Base-by-base conservation (phyloP, 148 eudicot genomes). In the Pharnaceum exiguum region DNA sequence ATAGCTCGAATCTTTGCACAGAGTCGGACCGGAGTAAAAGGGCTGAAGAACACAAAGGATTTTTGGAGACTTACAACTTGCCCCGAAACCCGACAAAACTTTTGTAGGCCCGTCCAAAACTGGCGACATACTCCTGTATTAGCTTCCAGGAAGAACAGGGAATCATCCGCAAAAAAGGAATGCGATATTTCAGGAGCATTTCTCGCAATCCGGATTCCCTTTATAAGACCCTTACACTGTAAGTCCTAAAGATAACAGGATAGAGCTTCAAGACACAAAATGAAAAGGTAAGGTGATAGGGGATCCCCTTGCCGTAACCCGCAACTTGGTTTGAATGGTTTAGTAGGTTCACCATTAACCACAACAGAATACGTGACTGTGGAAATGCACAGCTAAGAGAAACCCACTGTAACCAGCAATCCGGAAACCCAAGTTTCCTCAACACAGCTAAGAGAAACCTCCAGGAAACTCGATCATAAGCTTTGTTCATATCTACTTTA, bases 241-340 rank as follows among this genome's bases (percentile, higher is more conserved):
- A 42, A 0, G n/a, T 1, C 0, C 1, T 17, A 17, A 4, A 10
- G 6, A n/a, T n/a, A 7, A 2, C 5, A n/a, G n/a, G 46, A 10
- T 3, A 42, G 19, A 7, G 12, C 46, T 13, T 55, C 45, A n/a
- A 36, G 19, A 21, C 36, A 17, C 2, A 55, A 1, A 0, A 35
- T 7, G 12, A 35, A 55, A 1, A 55, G 26, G n/a, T 31, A 37
- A 0, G 45, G 59, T n/a, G 59, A 55, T 0, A 55, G 8, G 0
- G 59, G 45, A 36, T 22, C 44, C 2, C 42, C 59, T 55, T 55
- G 28, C 1, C 29, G 10, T 4, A 55, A 9, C 2, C 59, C 59
- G 5, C 28, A 17, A 1, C 13, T 21, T 0, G 26, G 42, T 0
- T 17, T 17, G 10, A 55, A 19, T 2, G 38, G 10, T 2, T 0